A percentile compares a stretch with the other conserved stretches of the same genome.
phyloP scores from a whole-genome alignment of 495 filamentous ascomycete genomes.

The Penicillium parvum region DNA sequence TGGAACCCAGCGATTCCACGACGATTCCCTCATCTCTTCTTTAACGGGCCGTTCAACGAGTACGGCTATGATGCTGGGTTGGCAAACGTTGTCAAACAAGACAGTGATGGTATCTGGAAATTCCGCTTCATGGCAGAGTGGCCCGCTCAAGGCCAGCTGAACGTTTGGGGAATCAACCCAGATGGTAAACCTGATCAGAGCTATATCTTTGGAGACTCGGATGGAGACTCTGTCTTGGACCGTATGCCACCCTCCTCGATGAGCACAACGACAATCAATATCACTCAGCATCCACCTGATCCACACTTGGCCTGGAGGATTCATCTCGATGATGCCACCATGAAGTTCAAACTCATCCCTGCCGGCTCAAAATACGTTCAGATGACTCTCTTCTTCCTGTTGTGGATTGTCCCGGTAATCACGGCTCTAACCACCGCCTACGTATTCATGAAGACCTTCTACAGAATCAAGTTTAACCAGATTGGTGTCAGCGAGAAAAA shows the following conservation, averaged over 20 bases:
- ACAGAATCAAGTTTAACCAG: conserved; percentile 68
- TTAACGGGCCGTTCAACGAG: conserved; percentile 63
- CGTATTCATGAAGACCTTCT: conserved; percentile 62
- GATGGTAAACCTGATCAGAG: conserved; percentile 60
- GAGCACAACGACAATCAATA: conserved; percentile 52
- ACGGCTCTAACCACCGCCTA: conserved; percentile 50
- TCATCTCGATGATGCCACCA: conserved; percentile 50
- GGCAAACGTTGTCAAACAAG: conserved; percentile 50
- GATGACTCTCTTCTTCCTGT: conserved; percentile 53
- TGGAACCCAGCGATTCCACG: conserved; percentile 36
- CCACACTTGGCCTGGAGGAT: conserved; percentile 57
- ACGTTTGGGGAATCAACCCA: conserved; percentile 65
- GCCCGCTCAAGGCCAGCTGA: conserved; percentile 60
- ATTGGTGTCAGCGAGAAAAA: conserved; percentile 54
- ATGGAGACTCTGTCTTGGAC: conserved; percentile 58
- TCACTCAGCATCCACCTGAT: conserved; percentile 51
- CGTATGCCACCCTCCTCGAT: conserved; percentile 60
- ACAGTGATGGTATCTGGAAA: conserved; percentile 53
- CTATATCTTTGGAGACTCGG: conserved; percentile 56
- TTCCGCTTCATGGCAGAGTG: conserved; percentile 62
- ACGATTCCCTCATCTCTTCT: conserved; percentile 60
- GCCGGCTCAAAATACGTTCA: conserved; percentile 53
- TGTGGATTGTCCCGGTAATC: conserved; percentile 52
- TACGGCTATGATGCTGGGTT: conserved; percentile 66
- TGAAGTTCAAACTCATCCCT: conserved; percentile 50